phyloP scores from a whole-genome alignment of 2,329 filamentous ascomycete species.

The Tolypocladium ophioglossoides region DNA sequence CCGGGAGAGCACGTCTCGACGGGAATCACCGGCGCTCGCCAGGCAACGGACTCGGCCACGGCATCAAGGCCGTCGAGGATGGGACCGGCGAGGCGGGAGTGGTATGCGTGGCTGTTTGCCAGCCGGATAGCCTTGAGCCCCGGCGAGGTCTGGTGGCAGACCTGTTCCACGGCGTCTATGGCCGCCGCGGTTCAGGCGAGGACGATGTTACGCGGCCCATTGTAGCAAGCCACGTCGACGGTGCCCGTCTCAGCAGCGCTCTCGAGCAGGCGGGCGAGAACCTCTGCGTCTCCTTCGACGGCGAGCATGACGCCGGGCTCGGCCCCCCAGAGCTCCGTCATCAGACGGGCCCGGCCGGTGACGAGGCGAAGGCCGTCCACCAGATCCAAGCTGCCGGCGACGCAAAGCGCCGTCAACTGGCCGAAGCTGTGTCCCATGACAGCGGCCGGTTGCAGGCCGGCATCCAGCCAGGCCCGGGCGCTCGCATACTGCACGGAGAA shows the following conservation, averaged over 20 bases:
- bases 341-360: conserved; percentile 17
- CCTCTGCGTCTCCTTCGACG: conserved; percentile 2
- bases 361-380: conserved; percentile 19
- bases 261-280: background rate
- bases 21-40: conserved; percentile 1
- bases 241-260: background rate
- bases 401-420: conserved; percentile 22
- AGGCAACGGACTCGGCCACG: background rate
- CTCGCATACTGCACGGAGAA: conserved; percentile 6
- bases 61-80: background rate
- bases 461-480: conserved; percentile 5
- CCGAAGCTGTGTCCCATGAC: conserved; percentile 27
- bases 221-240: conserved; percentile 21
- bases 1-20: conserved; percentile 5
- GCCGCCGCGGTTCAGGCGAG: conserved; percentile 15
- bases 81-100: conserved; percentile 1
- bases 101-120: conserved; percentile 2
- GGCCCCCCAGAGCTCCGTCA: conserved; percentile 19
- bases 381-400: conserved; percentile 19
- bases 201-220: conserved; percentile 18
- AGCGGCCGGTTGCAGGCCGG: conserved; percentile 1
- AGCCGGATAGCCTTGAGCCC: background rate
- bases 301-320: conserved; percentile 24
- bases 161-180: conserved; percentile 5
- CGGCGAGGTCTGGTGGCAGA: background rate